These are phyloP conservation scores for Talaromyces rugulosus DNA, from an alignment of 2,329 filamentous ascomycete species.

Conservation along the genomic window DNA sequence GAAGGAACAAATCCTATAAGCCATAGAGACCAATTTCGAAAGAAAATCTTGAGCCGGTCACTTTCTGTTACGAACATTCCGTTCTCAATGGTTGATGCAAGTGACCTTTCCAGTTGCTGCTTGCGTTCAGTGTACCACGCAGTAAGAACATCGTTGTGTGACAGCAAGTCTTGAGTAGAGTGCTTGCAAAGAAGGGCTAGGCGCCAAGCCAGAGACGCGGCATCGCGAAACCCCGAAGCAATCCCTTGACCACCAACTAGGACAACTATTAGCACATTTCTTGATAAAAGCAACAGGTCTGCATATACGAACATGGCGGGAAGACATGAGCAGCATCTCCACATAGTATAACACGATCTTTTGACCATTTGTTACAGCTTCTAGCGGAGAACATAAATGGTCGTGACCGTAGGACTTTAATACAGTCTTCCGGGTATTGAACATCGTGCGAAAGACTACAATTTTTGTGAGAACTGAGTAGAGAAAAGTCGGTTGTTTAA, in stretches of 20 bases:
- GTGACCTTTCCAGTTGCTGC: constrained; percentile 33
- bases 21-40: constrained; percentile 32
- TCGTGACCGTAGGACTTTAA: constrained; percentile 42
- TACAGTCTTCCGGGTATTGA: constrained; percentile 43
- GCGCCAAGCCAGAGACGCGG: constrained; percentile 34
- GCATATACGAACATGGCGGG: constrained; percentile 38
- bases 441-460: constrained; percentile 25
- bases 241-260: constrained; percentile 41
- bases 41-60: constrained; percentile 25
- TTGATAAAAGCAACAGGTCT: neutral
- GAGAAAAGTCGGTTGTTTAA: neutral
- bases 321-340: constrained; percentile 53
- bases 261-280: neutral
- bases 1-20: constrained; percentile 27
- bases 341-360: constrained; percentile 39
- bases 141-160: constrained; percentile 22
- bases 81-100: constrained; percentile 32
- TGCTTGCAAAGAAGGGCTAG: constrained; percentile 25
- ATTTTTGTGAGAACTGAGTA: constrained; percentile 10
- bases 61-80: constrained; percentile 29
- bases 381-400: constrained; percentile 45
- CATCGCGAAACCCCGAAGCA: constrained; percentile 38
- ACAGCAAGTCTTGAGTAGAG: constrained; percentile 6
- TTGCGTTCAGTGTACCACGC: constrained; percentile 35
- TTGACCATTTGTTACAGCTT: constrained; percentile 46